These are phyloP conservation scores for Blastomyces parvus DNA, from an alignment of 2,329 filamentous ascomycete genomes.

Conservation along the genomic window DNA sequence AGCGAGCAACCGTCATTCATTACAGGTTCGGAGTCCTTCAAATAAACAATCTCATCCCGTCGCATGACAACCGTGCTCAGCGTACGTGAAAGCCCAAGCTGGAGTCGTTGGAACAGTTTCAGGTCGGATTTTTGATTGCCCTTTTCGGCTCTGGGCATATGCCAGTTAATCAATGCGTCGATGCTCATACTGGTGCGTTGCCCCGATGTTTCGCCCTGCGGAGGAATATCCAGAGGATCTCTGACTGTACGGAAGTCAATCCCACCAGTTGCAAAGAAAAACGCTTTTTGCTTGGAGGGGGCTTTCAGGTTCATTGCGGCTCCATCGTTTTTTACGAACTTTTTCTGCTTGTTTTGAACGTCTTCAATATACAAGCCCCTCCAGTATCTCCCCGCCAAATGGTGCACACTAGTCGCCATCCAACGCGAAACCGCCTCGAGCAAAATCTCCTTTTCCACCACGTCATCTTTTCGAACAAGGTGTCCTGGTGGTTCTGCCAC, in stretches of 20 bases:
- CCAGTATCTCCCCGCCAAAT: slow-evolving; percentile 37
- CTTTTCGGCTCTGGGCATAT: slow-evolving; percentile 30
- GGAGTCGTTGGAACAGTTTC: slow-evolving; percentile 39
- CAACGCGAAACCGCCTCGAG: slow-evolving; percentile 31
- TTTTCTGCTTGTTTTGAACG: slow-evolving; percentile 25
- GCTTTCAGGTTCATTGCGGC: not conserved
- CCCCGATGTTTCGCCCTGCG: slow-evolving; percentile 20
- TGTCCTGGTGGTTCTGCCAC: slow-evolving; percentile 23
- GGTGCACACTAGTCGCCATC: slow-evolving; percentile 32
- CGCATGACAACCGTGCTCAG: slow-evolving; percentile 30
- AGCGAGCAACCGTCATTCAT: slow-evolving; percentile 47
- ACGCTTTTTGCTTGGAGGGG: slow-evolving; percentile 24
- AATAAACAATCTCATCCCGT: slow-evolving; percentile 30
- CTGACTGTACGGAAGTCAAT: slow-evolving; percentile 26
- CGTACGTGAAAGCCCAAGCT: slow-evolving; percentile 38
- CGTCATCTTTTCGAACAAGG: slow-evolving; percentile 16
- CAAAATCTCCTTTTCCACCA: slow-evolving; percentile 20
- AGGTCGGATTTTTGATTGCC: slow-evolving; percentile 34
- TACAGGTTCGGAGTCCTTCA: slow-evolving; percentile 26
- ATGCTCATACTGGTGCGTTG: slow-evolving; percentile 31
- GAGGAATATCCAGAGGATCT: slow-evolving; percentile 15
- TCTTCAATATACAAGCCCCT: slow-evolving; percentile 37
- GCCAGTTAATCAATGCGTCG: slow-evolving; percentile 37
- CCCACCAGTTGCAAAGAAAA: slow-evolving; percentile 39
- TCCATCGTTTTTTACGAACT: slow-evolving; percentile 18